A percentile compares a stretch with the other conserved stretches of the same genome.
These are phyloP conservation scores for Penicillium expansum DNA, from an alignment of 2,329 filamentous ascomycete genomes.

Conservation along the genomic window DNA sequence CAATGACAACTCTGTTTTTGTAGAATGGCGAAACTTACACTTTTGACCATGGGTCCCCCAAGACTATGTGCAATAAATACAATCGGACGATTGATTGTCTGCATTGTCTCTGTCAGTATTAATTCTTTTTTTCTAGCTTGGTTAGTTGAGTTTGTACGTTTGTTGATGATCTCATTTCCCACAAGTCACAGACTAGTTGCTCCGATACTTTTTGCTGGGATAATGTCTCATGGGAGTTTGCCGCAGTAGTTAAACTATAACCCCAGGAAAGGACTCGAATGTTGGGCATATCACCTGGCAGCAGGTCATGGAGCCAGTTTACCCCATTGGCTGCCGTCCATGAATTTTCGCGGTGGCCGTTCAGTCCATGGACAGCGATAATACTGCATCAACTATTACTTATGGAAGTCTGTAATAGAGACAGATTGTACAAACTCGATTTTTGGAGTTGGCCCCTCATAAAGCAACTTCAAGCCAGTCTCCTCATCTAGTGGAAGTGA, in stretches of 20 bases:
- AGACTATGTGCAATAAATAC: conserved; percentile 33
- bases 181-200: conserved; percentile 8
- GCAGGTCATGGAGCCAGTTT: conserved; percentile 21
- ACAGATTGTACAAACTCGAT: conserved; percentile 14
- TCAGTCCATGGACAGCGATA: conserved; percentile 25
- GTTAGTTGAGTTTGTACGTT: background rate
- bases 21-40: conserved; percentile 16
- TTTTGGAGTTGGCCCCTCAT: background rate
- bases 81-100: conserved; percentile 25
- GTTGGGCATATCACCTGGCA: conserved; percentile 15
- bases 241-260: conserved; percentile 16
- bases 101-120: background rate
- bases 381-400: conserved; percentile 8
- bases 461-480: conserved; percentile 10
- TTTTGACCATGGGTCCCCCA: conserved; percentile 30
- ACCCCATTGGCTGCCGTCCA: conserved; percentile 21
- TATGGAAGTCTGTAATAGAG: background rate
- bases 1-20: conserved; percentile 3
- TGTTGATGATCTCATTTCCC: conserved; percentile 4
- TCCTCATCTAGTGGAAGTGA: background rate
- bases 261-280: conserved; percentile 21
- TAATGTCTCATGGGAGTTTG: background rate
- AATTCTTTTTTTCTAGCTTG: too few species aligned
- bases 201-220: conserved; percentile 8
- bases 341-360: conserved; percentile 22